Evolutionary conservation across 768 basidiomycete genomes (phyloP).

Genomic region (Melanogaster broomeanus): DNA sequence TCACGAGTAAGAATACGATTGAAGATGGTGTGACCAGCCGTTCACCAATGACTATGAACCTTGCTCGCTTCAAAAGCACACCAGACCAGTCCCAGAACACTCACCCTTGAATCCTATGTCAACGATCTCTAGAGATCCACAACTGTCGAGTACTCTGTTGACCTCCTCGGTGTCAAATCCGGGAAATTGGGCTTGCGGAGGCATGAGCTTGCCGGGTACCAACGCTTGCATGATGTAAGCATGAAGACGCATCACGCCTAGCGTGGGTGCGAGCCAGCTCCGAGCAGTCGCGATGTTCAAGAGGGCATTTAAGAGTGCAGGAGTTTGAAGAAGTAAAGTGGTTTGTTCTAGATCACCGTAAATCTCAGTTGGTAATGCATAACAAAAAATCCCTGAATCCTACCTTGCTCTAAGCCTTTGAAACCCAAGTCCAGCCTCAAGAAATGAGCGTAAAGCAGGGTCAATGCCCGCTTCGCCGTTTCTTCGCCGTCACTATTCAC

Average conservation of each 20-base stretch:
- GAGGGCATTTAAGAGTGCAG: constrained; percentile 74
- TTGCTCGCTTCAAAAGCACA: not conserved
- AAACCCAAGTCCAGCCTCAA: constrained; percentile 61
- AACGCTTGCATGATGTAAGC: constrained; percentile 85
- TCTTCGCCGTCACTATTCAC: constrained; percentile 40
- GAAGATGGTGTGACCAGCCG: constrained; percentile 84
- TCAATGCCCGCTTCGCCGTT: constrained; percentile 51
- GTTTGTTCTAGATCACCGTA: constrained; percentile 61
- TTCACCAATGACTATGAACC: constrained; percentile 80
- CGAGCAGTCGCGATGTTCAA: constrained; percentile 82
- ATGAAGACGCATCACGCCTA: constrained; percentile 80
- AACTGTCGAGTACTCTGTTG: constrained; percentile 62
- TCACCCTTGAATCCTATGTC: constrained; percentile 85
- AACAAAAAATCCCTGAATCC: constrained; percentile 27
- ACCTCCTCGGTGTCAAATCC: constrained; percentile 48
- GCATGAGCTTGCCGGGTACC: constrained; percentile 48
- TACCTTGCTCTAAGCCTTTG: constrained; percentile 63
- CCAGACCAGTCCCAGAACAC: constrained; percentile 8
- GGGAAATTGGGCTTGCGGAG: constrained; percentile 75
- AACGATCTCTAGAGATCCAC: constrained; percentile 78
- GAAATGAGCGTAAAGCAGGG: constrained; percentile 84
- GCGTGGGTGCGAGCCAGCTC: constrained; percentile 83
- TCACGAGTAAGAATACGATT: constrained; percentile 84
- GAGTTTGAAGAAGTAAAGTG: constrained; percentile 67
- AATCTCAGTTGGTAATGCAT: not conserved